These are phyloP conservation scores for Penicillium flavigenum DNA, from an alignment of 495 filamentous ascomycete species.

Conservation along the genomic window DNA sequence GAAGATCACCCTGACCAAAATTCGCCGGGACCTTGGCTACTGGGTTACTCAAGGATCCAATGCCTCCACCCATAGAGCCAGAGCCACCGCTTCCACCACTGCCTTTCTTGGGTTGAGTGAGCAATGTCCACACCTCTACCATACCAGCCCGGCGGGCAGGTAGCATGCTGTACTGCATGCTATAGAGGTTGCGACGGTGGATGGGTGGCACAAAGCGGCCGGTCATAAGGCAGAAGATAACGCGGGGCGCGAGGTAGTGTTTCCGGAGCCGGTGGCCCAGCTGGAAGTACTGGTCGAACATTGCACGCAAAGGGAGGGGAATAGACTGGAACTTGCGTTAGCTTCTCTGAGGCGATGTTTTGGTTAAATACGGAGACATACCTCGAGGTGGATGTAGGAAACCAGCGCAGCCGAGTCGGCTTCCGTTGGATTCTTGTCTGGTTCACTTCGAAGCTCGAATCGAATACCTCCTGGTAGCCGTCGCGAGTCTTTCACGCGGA, in stretches of 20 bases:
- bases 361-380: conserved; percentile 29
- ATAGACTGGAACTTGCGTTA: conserved; percentile 60
- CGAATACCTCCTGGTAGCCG: conserved; percentile 90
- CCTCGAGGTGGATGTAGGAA: conserved; percentile 80
- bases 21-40: conserved; percentile 36
- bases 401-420: conserved; percentile 43
- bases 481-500: conserved; percentile 88
- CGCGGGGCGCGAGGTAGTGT: conserved; percentile 87
- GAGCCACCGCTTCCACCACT: conserved; percentile 28
- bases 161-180: conserved; percentile 97
- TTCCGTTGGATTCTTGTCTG: conserved; percentile 26
- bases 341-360: conserved; percentile 7
- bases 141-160: conserved; percentile 78
- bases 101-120: conserved; percentile 56
- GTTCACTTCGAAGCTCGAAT: conserved; percentile 76
- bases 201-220: conserved; percentile 91
- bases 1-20: conserved; percentile 38
- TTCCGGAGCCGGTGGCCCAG: conserved; percentile 88
- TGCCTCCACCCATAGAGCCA: conserved; percentile 31
- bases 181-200: conserved; percentile 90
- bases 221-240: conserved; percentile 82
- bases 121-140: conserved; percentile 77
- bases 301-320: conserved; percentile 81
- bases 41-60: conserved; percentile 30
- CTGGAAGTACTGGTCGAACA: conserved; percentile 97